These are phyloP conservation scores for Passalora sequoiae DNA, from an alignment of 2,329 filamentous ascomycete species.

Conservation along the genomic window DNA sequence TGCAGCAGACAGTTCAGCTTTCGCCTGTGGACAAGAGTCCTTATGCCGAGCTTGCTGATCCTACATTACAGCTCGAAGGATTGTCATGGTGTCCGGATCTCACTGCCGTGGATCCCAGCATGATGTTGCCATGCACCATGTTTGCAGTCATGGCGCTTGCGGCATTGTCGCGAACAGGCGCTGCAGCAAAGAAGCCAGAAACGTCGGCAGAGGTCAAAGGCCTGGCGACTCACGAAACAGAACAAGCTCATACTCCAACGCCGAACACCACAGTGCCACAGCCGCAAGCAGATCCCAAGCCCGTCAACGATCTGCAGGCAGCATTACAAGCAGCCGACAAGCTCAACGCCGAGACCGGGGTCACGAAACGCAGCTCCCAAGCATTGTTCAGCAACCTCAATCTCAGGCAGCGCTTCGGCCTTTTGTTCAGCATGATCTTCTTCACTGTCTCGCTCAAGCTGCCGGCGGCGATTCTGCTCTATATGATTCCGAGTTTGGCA, in stretches of 20 bases:
- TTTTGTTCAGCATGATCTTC: constrained; percentile 33
- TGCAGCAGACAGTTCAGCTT: not conserved
- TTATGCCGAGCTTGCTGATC: constrained; percentile 39
- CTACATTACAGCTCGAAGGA: constrained; percentile 52
- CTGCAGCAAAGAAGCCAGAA: not conserved
- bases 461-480: constrained; percentile 41
- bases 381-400: constrained; percentile 10
- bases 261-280: not conserved
- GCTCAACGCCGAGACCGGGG: not conserved
- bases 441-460: constrained; percentile 33
- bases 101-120: constrained; percentile 47
- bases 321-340: constrained; percentile 10
- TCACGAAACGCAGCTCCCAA: not conserved
- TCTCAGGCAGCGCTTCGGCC: constrained; percentile 19
- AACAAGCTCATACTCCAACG: not conserved
- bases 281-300: not conserved
- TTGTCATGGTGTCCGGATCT: constrained; percentile 58
- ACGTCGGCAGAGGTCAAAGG: not conserved
- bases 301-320: constrained; percentile 8
- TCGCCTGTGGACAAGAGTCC: constrained; percentile 1
- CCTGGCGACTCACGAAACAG: not conserved
- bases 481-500: constrained; percentile 28
- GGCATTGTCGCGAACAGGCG: constrained; percentile 22
- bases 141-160: constrained; percentile 20
- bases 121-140: constrained; percentile 17